These are phyloP conservation scores for Salix arbutifolia DNA, from an alignment of 345 rosid species.

Conservation along the genomic window DNA sequence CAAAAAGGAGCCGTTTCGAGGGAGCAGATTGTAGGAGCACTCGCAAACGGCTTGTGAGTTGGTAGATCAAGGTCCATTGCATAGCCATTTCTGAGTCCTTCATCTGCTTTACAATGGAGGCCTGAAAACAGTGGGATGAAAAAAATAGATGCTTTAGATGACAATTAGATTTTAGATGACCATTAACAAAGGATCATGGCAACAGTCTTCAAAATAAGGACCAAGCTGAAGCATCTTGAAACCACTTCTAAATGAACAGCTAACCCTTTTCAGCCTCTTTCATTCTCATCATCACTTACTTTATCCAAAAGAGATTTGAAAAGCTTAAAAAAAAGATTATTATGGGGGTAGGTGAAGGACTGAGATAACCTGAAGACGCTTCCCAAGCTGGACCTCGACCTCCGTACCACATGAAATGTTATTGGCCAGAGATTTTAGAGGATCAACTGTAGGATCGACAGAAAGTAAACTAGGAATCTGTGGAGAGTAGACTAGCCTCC, in stretches of 20 bases:
- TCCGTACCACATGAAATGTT: conserved; percentile 86
- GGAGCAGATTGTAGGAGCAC: conserved; percentile 90
- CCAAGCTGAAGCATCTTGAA: background rate
- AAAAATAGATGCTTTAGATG: background rate
- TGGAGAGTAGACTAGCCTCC: conserved; percentile 99
- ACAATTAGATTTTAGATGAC: background rate
- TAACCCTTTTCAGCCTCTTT: background rate
- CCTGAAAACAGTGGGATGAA: conserved; percentile 38
- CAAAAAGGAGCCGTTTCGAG: conserved; percentile 83
- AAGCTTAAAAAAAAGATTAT: background rate
- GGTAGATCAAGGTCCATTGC: conserved; percentile 92
- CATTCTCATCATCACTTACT: background rate
- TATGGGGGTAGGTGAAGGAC: background rate
- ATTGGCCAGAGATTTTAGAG: conserved; percentile 85
- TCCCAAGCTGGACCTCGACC: conserved; percentile 96
- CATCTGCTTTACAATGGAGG: conserved; percentile 90
- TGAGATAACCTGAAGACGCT: conserved; percentile 73
- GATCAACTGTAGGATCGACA: conserved; percentile 87
- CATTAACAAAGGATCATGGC: background rate
- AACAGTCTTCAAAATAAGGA: background rate
- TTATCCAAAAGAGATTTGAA: background rate
- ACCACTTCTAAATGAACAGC: background rate
- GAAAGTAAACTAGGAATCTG: conserved; percentile 97
- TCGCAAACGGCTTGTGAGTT: conserved; percentile 85
- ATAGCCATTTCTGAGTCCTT: conserved; percentile 96